Percentiles rank a stretch among this genome's conserved stretches.
Evolutionary conservation across 2,329 filamentous ascomycete species (phyloP).

Genomic region (Ascosphaera aggregata): DNA sequence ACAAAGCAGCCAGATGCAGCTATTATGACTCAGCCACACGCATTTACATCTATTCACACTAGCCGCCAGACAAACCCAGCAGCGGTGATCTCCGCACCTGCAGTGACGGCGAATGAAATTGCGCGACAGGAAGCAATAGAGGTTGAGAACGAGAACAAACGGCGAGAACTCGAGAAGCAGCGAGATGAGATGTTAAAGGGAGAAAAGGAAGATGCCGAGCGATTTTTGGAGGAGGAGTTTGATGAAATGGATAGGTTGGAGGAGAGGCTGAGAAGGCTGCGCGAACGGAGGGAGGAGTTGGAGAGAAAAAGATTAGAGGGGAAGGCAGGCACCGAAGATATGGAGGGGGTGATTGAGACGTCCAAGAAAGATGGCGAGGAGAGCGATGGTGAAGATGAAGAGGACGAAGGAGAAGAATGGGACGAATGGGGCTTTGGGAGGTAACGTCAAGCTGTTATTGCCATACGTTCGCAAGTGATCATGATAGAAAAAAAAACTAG

Average conservation of each 20-base stretch:
- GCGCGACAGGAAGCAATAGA: constrained; percentile 29
- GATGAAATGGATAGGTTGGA: constrained; percentile 67
- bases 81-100: constrained; percentile 45
- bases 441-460: constrained; percentile 3
- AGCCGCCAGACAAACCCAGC: constrained; percentile 16
- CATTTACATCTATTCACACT: too few species aligned
- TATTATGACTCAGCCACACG: too few species aligned
- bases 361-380: constrained; percentile 11
- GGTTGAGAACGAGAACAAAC: too few species aligned
- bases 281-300: constrained; percentile 47
- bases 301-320: constrained; percentile 19
- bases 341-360: constrained; percentile 7
- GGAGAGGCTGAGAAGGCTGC: constrained; percentile 41
- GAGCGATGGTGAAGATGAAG: constrained; percentile 23
- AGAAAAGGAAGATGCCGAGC: constrained; percentile 52
- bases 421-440: constrained; percentile 21
- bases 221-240: constrained; percentile 52
- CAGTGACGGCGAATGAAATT: constrained; percentile 39
- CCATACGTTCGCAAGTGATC: neutral
- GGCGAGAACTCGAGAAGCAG: too few species aligned
- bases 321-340: constrained; percentile 12
- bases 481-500: neutral
- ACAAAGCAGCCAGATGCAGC: constrained; percentile 13
- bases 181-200: constrained; percentile 36
- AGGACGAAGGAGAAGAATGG: constrained; percentile 32